Evolutionary conservation across 192 early-diverging fungal species (phyloP).

Genomic region (Physocladia obscura): DNA sequence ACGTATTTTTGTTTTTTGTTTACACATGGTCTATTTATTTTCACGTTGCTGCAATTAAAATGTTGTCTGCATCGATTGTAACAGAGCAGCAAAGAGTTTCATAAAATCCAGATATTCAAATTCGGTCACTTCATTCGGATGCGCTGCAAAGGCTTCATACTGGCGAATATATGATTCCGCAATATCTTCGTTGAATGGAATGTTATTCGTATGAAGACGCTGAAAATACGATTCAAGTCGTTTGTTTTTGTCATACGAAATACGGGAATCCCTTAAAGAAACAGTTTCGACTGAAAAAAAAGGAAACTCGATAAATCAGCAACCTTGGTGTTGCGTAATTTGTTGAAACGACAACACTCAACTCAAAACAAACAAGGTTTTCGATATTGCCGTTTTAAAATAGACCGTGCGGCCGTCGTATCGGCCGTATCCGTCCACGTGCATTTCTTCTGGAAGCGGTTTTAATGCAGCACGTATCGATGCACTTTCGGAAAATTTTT

Average conservation of each 20-base stretch:
- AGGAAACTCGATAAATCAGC: neutral
- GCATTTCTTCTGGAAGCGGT: neutral
- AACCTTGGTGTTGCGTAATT: no score
- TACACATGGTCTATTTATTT: no score
- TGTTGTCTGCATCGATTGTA: neutral
- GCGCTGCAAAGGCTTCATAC: neutral
- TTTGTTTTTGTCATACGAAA: neutral
- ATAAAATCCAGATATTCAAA: slow-evolving; percentile 22
- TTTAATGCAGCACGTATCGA: neutral
- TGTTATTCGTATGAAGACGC: neutral
- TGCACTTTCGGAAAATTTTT: slow-evolving; percentile 3
- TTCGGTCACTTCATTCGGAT: slow-evolving; percentile 16
- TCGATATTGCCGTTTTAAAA: slow-evolving; percentile 17
- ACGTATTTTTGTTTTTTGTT: neutral
- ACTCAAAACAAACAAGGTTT: slow-evolving; percentile 5
- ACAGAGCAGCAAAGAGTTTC: slow-evolving; percentile 7
- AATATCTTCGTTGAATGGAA: neutral
- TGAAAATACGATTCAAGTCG: neutral
- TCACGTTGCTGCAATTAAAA: neutral
- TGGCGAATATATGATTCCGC: neutral
- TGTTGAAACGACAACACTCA: no score
- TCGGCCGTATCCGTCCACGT: slow-evolving; percentile 14
- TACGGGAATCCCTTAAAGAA: neutral
- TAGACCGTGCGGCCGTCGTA: neutral
- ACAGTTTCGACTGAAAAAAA: slow-evolving; percentile 4